Percentiles rank a stretch among this genome's conserved stretches.
These are phyloP conservation scores for Coemansia sp. DNA, from an alignment of 192 early-diverging fungal genomes.

Conservation along the genomic window DNA sequence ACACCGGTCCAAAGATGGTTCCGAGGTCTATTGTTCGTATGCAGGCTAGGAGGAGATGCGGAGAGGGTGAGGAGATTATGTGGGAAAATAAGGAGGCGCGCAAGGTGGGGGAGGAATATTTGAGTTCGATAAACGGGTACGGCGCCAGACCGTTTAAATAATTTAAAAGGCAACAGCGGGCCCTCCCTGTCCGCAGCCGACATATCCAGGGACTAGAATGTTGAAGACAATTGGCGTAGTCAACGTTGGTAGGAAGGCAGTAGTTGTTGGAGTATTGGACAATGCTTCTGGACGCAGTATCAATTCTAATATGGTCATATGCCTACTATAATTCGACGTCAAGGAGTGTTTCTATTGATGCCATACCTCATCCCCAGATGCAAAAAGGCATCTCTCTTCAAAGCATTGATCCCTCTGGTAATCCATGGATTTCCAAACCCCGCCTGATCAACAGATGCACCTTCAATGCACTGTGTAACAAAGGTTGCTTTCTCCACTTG, in stretches of 20 bases:
- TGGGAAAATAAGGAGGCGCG: background rate
- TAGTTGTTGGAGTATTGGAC: background rate
- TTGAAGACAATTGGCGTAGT: background rate
- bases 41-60: background rate
- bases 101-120: background rate
- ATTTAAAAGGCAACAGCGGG: background rate
- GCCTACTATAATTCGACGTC: too few species aligned
- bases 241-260: slow-evolving; percentile 3
- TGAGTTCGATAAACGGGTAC: background rate
- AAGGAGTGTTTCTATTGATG: too few species aligned
- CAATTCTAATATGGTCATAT: background rate
- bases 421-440: background rate
- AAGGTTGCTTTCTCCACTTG: background rate
- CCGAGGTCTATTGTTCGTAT: background rate
- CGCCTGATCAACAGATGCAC: too few species aligned
- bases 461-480: too few species aligned
- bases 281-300: background rate
- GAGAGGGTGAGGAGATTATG: slow-evolving; percentile 3
- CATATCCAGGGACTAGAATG: slow-evolving; percentile 1
- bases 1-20: slow-evolving; percentile 2
- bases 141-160: background rate
- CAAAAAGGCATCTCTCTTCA: background rate
- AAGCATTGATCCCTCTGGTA: background rate
- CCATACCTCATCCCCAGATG: too few species aligned
- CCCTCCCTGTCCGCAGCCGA: background rate